phyloP scores from a whole-genome alignment of 225 moss, liverwort and hornwort genomes.

The Bryum argenteum region DNA sequence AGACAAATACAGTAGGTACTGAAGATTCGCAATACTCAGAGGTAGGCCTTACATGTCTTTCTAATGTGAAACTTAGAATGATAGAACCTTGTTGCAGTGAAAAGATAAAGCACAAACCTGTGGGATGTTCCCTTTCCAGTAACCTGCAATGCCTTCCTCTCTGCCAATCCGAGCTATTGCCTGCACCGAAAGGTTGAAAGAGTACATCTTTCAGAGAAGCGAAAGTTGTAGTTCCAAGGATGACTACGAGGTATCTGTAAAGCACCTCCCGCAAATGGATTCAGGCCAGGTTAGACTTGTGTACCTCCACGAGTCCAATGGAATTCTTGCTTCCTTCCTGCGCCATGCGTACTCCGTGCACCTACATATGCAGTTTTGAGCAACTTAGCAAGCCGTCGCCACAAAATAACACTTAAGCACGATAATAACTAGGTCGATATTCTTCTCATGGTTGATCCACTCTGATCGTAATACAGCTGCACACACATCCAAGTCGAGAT shows the following conservation, averaged over 20 bases:
- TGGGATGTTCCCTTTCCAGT: slow-evolving; percentile 88
- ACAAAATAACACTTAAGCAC: slow-evolving; percentile 1
- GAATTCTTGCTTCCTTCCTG: slow-evolving; percentile 64
- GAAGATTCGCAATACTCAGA: slow-evolving; percentile 1
- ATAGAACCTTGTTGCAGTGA: neutral
- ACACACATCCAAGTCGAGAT: neutral
- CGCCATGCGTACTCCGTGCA: slow-evolving; percentile 71
- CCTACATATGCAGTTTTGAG: slow-evolving; percentile 42
- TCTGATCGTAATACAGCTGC: slow-evolving; percentile 1
- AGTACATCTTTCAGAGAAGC: slow-evolving; percentile 15
- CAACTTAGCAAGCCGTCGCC: slow-evolving; percentile 11
- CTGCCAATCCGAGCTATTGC: slow-evolving; percentile 72
- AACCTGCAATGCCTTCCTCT: slow-evolving; percentile 81
- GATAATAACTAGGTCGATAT: neutral
- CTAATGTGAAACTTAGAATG: neutral
- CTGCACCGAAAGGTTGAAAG: slow-evolving; percentile 29
- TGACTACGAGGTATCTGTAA: slow-evolving; percentile 6
- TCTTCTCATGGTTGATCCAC: neutral
- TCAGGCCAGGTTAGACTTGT: neutral
- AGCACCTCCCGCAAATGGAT: neutral
- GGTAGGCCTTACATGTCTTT: slow-evolving; percentile 10
- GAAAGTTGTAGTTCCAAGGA: slow-evolving; percentile 6
- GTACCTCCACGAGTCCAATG: slow-evolving; percentile 72
- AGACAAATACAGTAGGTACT: neutral
- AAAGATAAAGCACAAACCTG: slow-evolving; percentile 48